Base-by-base conservation (phyloP, 148 eudicot genomes). In the Chenopodium suecicum region DNA sequence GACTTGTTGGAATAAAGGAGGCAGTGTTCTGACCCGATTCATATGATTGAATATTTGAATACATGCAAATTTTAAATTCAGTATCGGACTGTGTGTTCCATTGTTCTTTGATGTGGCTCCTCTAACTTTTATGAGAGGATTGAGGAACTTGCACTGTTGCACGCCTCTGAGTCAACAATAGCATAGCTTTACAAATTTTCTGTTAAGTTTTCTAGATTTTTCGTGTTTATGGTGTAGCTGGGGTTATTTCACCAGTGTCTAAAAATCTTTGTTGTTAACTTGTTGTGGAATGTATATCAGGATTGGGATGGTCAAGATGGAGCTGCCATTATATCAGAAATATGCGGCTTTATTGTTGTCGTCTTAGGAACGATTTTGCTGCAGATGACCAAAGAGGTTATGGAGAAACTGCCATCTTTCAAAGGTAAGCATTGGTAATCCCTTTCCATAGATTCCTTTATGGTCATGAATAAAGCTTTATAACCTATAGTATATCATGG, bases 241-340 rank as follows among this genome's bases (percentile, higher is more conserved):
- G 25, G 25, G 12, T 73, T 1, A 23, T 19, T 54, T 14, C 19
- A 62, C 7, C 20, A 31, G 14, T 50, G 34, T 6, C 27, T 32
- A 48, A 34, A 3, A 1, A 23, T 73, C 47, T 8, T 62, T 23
- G 64, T 14, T 27, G 32, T 74, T 16, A 37, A 76, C 74, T 75
- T 3, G 50, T 81, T 46, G 72, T 65, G 74, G 56, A 46, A 37
- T 50, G 34, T 31, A 32, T 60, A 62, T 31, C 86, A 91, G 92
- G 92, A 91, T 76, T 91, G 94, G 94, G 90, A 88, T 74, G 91
- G 89, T 56, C 92, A 91, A 82, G 87, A 82, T 66, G 85, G 81
- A 70, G 86, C 85, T 25, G 80, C 76, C 82, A 87, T 91, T 25
- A 76, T 77, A 71, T 91, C 94, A 37, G 89, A 86, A 81, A 87